A percentile compares a stretch with the other conserved stretches of the same genome.
phyloP scores from a whole-genome alignment of 192 early-diverging fungal species.

The Entophlyctis helioformis region DNA sequence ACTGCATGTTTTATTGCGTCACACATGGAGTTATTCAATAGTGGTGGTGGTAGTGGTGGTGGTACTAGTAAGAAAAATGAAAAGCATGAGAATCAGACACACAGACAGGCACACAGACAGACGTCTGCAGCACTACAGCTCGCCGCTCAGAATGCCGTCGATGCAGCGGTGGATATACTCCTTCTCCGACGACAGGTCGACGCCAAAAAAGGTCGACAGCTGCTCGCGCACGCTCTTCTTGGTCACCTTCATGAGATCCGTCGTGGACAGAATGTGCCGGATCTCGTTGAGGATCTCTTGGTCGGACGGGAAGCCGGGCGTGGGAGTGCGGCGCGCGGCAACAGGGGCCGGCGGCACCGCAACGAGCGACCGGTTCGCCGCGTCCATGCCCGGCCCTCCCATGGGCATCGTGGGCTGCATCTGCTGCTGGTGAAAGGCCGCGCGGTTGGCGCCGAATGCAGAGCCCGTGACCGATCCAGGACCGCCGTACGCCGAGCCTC shows the following conservation, averaged over 20 bases:
- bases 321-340: no score
- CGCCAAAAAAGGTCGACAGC: constrained; percentile 61
- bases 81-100: no score
- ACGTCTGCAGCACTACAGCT: no score
- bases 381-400: no score
- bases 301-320: constrained; percentile 23
- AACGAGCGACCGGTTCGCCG: not conserved
- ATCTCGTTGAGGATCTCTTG: constrained; percentile 34
- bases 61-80: no score
- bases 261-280: constrained; percentile 68
- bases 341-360: not conserved
- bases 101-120: no score
- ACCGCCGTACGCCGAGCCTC: constrained; percentile 14
- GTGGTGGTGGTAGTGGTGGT: no score
- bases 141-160: constrained; percentile 44
- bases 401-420: no score
- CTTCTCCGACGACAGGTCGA: constrained; percentile 71
- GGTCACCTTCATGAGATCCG: constrained; percentile 94
- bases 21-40: no score
- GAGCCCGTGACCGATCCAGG: constrained; percentile 2
- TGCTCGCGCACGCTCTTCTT: constrained; percentile 91
- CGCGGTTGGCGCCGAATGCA: no score
- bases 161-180: constrained; percentile 88
- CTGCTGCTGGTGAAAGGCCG: no score
- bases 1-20: no score